Conservation (phyloP, 345 rosid genomes). For the Camelina laxa region DNA sequence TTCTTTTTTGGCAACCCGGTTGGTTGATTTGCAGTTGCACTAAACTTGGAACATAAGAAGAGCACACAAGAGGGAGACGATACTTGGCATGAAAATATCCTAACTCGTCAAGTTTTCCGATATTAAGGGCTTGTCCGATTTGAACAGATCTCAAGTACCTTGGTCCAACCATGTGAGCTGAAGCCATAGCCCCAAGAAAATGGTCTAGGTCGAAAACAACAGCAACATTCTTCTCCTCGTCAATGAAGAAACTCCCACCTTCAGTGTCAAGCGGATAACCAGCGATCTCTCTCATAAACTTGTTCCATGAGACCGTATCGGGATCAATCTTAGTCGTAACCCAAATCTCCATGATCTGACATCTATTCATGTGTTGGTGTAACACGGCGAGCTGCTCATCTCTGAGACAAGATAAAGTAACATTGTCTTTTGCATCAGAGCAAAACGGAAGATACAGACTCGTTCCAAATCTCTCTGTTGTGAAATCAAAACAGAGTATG, state of each 20-base stretch:
- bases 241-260: slow-evolving; percentile 11
- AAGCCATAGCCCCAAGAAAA: no score
- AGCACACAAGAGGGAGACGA: no score
- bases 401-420: not conserved
- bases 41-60: no score
- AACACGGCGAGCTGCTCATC: not conserved
- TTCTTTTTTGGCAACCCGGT: no score
- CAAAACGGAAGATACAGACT: not conserved
- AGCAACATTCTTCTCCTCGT: slow-evolving; percentile 13
- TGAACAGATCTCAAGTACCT: no score
- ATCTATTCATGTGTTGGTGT: not conserved
- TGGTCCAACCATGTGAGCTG: no score
- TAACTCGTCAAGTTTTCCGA: no score
- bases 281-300: not conserved
- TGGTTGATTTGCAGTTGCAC: no score
- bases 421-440: not conserved
- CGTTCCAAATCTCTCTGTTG: not conserved
- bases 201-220: slow-evolving; percentile 17
- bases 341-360: not conserved
- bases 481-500: slow-evolving; percentile 23
- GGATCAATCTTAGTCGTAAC: not conserved
- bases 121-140: no score
- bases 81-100: no score
- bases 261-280: not conserved
- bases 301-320: not conserved